These are phyloP conservation scores for Alternaria sp. DNA, from an alignment of 2,329 filamentous ascomycete species.

Conservation along the genomic window DNA sequence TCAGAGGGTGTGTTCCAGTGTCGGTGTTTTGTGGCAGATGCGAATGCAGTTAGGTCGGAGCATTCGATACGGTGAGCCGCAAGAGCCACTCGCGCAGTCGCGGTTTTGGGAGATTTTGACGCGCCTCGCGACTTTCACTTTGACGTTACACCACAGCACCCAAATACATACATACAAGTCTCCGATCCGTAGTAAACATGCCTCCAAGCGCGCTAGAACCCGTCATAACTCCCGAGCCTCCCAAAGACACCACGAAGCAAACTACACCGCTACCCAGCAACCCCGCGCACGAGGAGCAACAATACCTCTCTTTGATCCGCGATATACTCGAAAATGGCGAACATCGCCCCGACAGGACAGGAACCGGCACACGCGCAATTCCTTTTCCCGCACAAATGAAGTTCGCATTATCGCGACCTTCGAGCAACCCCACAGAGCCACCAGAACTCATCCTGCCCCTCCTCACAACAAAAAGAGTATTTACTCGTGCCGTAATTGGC, in stretches of 20 bases:
- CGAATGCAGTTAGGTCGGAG: constrained; percentile 33
- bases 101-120: constrained; percentile 32
- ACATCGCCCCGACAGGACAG: constrained; percentile 89
- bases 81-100: constrained; percentile 42
- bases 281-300: constrained; percentile 80
- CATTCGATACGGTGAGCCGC: constrained; percentile 27
- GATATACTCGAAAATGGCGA: constrained; percentile 86
- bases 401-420: constrained; percentile 76
- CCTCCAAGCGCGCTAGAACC: constrained; percentile 39
- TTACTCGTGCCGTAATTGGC: constrained; percentile 85
- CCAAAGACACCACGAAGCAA: constrained; percentile 32
- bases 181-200: constrained; percentile 27
- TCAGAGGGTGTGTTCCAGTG: constrained; percentile 7
- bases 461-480: constrained; percentile 96
- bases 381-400: constrained; percentile 88
- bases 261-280: constrained; percentile 20
- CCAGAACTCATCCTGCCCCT: constrained; percentile 79
- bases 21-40: constrained; percentile 35
- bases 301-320: constrained; percentile 90
- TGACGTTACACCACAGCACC: background rate
- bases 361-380: constrained; percentile 89
- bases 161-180: background rate
- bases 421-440: constrained; percentile 51
- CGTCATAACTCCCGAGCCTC: constrained; percentile 28
- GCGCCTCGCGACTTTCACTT: constrained; percentile 30